Base-by-base conservation (phyloP, 805 yeast species). In the Wickerhamomyces bisporus region DNA sequence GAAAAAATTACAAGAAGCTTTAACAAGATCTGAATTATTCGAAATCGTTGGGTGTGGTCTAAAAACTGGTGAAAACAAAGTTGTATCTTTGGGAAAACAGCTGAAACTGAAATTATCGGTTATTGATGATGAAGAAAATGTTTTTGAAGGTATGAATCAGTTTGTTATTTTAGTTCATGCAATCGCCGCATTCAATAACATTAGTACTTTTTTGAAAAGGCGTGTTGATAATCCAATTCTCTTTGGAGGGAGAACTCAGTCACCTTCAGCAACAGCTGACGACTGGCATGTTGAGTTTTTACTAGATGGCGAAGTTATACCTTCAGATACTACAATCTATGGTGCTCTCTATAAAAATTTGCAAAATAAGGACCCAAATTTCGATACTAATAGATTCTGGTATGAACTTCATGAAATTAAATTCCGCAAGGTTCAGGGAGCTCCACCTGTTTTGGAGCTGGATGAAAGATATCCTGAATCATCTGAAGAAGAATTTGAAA, bases 11-110 rank as follows among this genome's bases (percentile, higher is more conserved):
- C 93, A 86, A 43, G 88, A 84, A 39, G 77, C 86, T 0, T 59
- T 87, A 17, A 77, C 86, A 1, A 70, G 95, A 48, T 68, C 78
- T 0, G 96, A 88, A 55, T 65, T 81, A 0, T 85, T 87, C 55
- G 82, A 78, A 29, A 75, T 87, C 14, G 57, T 64, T 11, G 62
- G 63, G 11, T 60, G 62, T 39, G 51, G 85, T 3, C 37, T 63
- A 23, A 58, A 50, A 31, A 55, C 60, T 7, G 61, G 58, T 20
- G 66, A 64, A 26, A 60, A 58, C 17, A 73, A 76, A 20, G 73
- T 85, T 2, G 66, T 78, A 0, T 70, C 81, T 0, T 69, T 88
- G 71, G 84, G 88, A 0, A 79, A 76, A 40, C 95, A 86, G 55
- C 62, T 87, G 30, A 78, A 77, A 38, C 44, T 87, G 13, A 75